These are phyloP conservation scores for Trypanosoma platydactyli DNA, from an alignment of 208 protist species.

Conservation along the genomic window DNA sequence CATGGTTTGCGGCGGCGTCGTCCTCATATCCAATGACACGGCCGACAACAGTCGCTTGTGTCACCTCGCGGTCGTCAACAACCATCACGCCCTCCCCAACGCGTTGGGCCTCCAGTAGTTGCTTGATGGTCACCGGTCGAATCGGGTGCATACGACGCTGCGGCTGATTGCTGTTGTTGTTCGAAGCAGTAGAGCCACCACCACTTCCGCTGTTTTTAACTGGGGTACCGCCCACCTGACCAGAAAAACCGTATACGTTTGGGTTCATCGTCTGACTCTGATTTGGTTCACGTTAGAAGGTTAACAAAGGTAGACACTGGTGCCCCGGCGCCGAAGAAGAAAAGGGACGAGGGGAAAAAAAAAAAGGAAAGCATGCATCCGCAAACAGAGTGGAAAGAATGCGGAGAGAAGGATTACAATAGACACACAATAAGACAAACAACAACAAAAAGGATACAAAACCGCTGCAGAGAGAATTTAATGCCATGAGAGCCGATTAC, in stretches of 20 bases:
- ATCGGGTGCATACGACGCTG: slow-evolving; percentile 85
- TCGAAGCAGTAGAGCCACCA: slow-evolving; percentile 5
- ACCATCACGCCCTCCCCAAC: slow-evolving; percentile 87
- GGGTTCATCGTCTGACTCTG: slow-evolving; percentile 15
- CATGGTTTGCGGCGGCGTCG: slow-evolving; percentile 45
- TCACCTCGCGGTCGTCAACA: slow-evolving; percentile 85
- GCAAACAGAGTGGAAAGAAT: neutral
- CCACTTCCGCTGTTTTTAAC: neutral
- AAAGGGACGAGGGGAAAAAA: slow-evolving; percentile 22
- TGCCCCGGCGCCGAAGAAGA: neutral
- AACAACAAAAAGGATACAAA: too few species aligned
- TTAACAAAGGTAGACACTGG: too few species aligned
- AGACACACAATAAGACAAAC: too few species aligned
- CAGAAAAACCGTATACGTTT: slow-evolving; percentile 19
- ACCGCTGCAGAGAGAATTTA: neutral
- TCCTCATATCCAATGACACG: slow-evolving; percentile 83
- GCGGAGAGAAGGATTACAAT: too few species aligned
- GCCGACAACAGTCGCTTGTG: slow-evolving; percentile 83
- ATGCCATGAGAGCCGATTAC: neutral
- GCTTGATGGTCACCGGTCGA: slow-evolving; percentile 88
- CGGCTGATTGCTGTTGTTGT: slow-evolving; percentile 23
- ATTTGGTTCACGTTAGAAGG: neutral
- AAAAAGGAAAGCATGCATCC: slow-evolving; percentile 5
- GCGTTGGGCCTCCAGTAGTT: slow-evolving; percentile 78
- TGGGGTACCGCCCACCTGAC: neutral